These are phyloP conservation scores for Ophiostoma ulmi DNA, from an alignment of 2,329 filamentous ascomycete species.

Conservation along the genomic window DNA sequence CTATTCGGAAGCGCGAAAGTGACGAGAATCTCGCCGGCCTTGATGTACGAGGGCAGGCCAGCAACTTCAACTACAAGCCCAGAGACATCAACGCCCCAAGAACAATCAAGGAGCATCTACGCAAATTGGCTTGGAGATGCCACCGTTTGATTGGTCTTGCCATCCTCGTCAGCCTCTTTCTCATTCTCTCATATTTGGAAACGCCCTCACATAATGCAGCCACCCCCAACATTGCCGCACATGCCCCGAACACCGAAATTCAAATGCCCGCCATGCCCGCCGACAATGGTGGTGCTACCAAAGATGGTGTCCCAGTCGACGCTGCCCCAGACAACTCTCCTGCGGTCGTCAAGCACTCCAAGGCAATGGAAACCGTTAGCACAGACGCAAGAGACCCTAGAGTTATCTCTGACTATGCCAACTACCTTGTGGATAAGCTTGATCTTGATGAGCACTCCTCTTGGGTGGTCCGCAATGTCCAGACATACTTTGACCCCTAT, in stretches of 20 bases:
- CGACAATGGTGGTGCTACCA: too few species aligned
- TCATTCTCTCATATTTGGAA: background rate
- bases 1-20: background rate
- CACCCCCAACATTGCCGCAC: background rate
- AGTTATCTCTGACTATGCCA: slow-evolving; percentile 27
- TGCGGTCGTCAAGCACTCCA: background rate
- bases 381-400: background rate
- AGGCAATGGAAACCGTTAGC: background rate
- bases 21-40: background rate
- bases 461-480: slow-evolving; percentile 22
- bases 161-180: background rate
- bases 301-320: background rate
- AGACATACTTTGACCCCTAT: slow-evolving; percentile 11
- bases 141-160: background rate
- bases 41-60: background rate
- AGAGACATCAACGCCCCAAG: background rate
- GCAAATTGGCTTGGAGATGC: background rate
- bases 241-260: too few species aligned
- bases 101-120: background rate
- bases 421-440: slow-evolving; percentile 30
- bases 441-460: slow-evolving; percentile 30
- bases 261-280: too few species aligned
- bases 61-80: background rate
- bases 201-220: background rate
- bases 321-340: background rate